phyloP scores from a whole-genome alignment of 2,329 filamentous ascomycete genomes.

The Coniochaeta hoffmannii region DNA sequence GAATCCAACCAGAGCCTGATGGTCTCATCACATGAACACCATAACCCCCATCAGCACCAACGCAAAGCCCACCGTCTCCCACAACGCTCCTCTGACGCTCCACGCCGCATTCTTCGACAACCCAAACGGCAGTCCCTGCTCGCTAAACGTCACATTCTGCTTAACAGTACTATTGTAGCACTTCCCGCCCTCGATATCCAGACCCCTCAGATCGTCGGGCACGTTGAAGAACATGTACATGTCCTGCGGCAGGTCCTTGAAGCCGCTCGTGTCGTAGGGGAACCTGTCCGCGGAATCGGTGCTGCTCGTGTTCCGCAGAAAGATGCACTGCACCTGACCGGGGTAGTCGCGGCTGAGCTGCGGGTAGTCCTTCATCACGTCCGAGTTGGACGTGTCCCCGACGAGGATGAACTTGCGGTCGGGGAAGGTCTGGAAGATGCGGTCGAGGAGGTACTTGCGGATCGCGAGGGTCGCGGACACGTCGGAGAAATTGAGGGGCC shows the following conservation, averaged over 20 bases:
- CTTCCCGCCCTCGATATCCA: constrained; percentile 61
- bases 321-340: constrained; percentile 68
- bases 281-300: constrained; percentile 62
- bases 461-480: constrained; percentile 64
- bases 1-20: not conserved
- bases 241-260: constrained; percentile 56
- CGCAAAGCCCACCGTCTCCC: not conserved
- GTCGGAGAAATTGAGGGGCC: constrained; percentile 74
- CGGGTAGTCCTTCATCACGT: constrained; percentile 63
- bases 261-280: constrained; percentile 68
- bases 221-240: constrained; percentile 76
- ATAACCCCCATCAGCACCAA: not conserved
- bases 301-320: constrained; percentile 64
- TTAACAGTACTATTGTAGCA: constrained; percentile 58
- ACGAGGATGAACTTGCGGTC: constrained; percentile 68
- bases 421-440: constrained; percentile 69
- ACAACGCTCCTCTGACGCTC: not conserved
- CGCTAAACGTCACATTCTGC: constrained; percentile 66
- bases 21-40: not conserved
- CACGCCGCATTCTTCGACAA: constrained; percentile 12
- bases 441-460: constrained; percentile 61
- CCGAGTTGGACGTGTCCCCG: constrained; percentile 68
- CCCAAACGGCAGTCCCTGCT: constrained; percentile 50
- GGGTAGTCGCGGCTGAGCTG: constrained; percentile 59
- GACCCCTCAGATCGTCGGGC: constrained; percentile 57